Percentiles rank a stretch among this genome's conserved stretches.
Evolutionary conservation across 768 basidiomycete genomes (phyloP).

Genomic region (Tylopilus plumbeoviolaceoides): DNA sequence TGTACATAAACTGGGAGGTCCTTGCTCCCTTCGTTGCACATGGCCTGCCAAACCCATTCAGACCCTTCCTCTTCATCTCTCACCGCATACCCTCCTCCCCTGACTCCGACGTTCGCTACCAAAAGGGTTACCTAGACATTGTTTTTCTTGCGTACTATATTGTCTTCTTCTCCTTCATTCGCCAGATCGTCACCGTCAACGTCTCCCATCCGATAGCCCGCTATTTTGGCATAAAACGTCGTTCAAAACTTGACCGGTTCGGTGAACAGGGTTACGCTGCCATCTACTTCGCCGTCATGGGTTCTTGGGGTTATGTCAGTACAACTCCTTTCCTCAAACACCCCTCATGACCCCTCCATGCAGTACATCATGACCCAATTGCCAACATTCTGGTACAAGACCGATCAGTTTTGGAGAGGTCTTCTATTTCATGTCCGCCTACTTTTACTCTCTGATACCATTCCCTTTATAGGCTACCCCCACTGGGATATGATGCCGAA

Average conservation of each 20-base stretch:
- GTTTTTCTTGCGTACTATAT: conserved; percentile 80
- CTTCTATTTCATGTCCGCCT: conserved; percentile 8
- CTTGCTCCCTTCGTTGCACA: conserved; percentile 45
- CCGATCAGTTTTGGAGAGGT: conserved; percentile 84
- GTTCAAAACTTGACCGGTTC: conserved; percentile 73
- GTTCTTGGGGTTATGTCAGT: conserved; percentile 74
- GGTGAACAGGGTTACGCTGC: conserved; percentile 90
- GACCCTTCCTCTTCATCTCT: conserved; percentile 66
- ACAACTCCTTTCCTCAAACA: not conserved
- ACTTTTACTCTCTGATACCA: not conserved
- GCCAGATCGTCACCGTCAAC: conserved; percentile 68
- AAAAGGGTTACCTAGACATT: conserved; percentile 72
- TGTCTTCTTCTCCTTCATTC: conserved; percentile 84
- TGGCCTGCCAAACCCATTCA: conserved; percentile 66
- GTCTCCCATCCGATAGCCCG: conserved; percentile 65
- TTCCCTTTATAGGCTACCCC: conserved; percentile 61
- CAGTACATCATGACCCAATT: conserved; percentile 80
- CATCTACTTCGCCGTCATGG: conserved; percentile 71
- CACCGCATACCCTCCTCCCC: conserved; percentile 51
- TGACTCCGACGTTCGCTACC: conserved; percentile 56
- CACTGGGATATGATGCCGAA: conserved; percentile 82
- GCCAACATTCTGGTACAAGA: conserved; percentile 84
- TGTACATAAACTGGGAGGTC: conserved; percentile 65
- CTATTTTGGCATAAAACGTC: conserved; percentile 63
- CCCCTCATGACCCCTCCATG: not conserved